These are phyloP conservation scores for Flaveria ramosissima DNA, from an alignment of 129 eudicot genomes.

Conservation along the genomic window DNA sequence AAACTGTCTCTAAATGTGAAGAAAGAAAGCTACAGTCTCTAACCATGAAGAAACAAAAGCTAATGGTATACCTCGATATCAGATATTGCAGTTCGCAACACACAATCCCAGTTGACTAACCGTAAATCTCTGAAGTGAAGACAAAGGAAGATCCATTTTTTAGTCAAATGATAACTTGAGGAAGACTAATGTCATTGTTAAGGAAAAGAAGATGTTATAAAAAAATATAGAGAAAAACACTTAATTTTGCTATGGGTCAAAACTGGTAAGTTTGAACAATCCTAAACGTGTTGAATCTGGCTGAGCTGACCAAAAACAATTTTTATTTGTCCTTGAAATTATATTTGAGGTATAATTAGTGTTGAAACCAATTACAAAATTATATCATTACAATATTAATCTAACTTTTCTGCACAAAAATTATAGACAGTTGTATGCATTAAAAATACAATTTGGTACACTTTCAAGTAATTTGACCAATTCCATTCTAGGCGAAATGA, in stretches of 20 bases:
- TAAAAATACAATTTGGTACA: not conserved
- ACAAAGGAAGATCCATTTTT: constrained; percentile 7
- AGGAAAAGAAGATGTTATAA: not conserved
- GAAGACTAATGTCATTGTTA: not conserved
- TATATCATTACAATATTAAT: not conserved
- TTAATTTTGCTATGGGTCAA: not conserved
- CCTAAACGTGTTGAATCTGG: not conserved
- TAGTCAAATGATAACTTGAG: not conserved
- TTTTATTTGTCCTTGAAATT: not conserved
- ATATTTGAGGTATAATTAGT: not conserved
- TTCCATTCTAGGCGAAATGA: not conserved
- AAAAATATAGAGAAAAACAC: not conserved
- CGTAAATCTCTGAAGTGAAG: constrained; percentile 64
- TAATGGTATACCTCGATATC: constrained; percentile 80
- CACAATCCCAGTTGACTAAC: constrained; percentile 98
- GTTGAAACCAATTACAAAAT: not conserved
- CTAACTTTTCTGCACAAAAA: not conserved
- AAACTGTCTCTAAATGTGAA: not conserved
- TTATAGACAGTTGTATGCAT: not conserved
- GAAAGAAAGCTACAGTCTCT: not conserved
- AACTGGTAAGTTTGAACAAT: not conserved
- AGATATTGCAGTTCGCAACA: constrained; percentile 90
- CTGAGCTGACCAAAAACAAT: not conserved
- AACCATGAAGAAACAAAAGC: not conserved
- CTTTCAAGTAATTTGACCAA: not conserved